Evolutionary conservation across 371 early-diverging fungal genomes (phyloP), one percentile per base, ranked within the genome.

Genomic region (Synchytrium microbalum): DNA sequence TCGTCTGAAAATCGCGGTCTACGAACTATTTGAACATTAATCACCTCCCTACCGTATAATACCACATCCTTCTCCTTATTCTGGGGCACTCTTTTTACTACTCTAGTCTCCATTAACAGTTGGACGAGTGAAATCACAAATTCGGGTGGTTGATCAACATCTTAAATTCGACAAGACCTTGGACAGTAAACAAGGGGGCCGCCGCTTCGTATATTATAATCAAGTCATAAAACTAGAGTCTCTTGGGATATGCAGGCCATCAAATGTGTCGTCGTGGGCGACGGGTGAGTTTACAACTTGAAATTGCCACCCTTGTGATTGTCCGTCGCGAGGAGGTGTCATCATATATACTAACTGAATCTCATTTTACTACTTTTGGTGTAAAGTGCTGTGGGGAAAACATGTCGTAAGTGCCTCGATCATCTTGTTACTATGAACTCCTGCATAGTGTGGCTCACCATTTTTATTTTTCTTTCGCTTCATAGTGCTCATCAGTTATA

Each of bases 181-280:
- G n/a, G n/a, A n/a, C n/a, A n/a, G n/a, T n/a, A n/a, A n/a, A n/a
- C n/a, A n/a, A n/a, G n/a, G n/a, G n/a, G n/a, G n/a, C n/a, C n/a
- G n/a, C n/a, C n/a, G n/a, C n/a, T n/a, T n/a, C n/a, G n/a, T n/a
- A n/a, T n/a, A n/a, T n/a, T n/a, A n/a, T n/a, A n/a, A n/a, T n/a
- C n/a, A n/a, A n/a, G n/a, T n/a, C n/a, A n/a, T n/a, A n/a, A n/a
- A n/a, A n/a, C n/a, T n/a, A n/a, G n/a, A n/a, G n/a, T n/a, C n/a
- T n/a, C n/a, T n/a, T n/a, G n/a, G n/a, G 24, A 10, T 24, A 94
- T 95, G 96, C 94, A 96, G 79, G 92, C 95, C 67, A 94, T 96
- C 79, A 96, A 96, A 78, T 96, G 96, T 87, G 96, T 96, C 65
- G 96, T 95, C 56, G 95, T 96, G 67, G 96, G 96, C 69, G 95